Evolutionary conservation across 2,329 filamentous ascomycete species (phyloP).

Genomic region (Colletotrichum falcatum): DNA sequence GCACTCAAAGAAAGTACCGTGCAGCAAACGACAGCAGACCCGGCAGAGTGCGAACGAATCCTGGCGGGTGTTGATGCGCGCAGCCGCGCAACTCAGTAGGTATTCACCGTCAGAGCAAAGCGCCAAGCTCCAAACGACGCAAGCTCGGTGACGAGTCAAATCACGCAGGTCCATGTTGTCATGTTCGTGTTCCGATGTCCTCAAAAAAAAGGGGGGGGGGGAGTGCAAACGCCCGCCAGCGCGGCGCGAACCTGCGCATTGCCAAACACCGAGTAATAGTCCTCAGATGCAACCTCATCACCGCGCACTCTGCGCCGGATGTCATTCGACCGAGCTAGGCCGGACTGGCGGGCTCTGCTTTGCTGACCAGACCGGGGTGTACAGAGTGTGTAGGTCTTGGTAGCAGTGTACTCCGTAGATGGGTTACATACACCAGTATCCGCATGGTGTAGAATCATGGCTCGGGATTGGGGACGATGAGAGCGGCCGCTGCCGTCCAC

Average conservation of each 20-base stretch:
- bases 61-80: conserved; percentile 18
- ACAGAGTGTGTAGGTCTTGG: background rate
- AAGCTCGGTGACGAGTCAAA: conserved; percentile 39
- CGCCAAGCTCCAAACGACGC: conserved; percentile 33
- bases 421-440: too few species aligned
- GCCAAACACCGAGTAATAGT: background rate
- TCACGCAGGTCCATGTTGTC: conserved; percentile 23
- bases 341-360: conserved; percentile 20
- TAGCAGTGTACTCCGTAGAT: too few species aligned
- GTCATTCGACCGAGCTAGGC: conserved; percentile 33
- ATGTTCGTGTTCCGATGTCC: conserved; percentile 5
- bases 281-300: conserved; percentile 18
- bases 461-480: conserved; percentile 12
- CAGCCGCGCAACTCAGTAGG: conserved; percentile 33
- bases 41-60: background rate
- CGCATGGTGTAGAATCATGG: too few species aligned
- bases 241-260: conserved; percentile 2
- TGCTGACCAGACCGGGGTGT: conserved; percentile 15
- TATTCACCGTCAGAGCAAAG: conserved; percentile 24
- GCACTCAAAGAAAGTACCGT: conserved; percentile 10
- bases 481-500: conserved; percentile 19
- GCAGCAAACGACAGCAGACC: conserved; percentile 4
- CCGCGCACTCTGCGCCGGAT: conserved; percentile 13
- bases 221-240: conserved; percentile 4
- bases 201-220: background rate